Evolutionary conservation across 1,139 yeast species (phyloP), one percentile per base, ranked within the genome.

Genomic region (Kodamaea suecica): DNA sequence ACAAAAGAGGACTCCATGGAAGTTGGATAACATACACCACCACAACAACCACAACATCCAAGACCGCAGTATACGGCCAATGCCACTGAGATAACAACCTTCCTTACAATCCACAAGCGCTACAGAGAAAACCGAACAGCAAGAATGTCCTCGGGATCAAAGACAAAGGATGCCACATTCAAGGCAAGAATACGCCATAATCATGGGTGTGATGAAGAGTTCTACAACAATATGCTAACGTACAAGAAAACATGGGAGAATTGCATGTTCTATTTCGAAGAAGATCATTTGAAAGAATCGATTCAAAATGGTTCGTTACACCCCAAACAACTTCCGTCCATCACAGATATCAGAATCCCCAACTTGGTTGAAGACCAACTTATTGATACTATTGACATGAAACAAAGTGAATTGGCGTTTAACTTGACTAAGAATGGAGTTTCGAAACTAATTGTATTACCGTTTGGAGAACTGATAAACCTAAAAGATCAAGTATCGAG

Each of bases 201-300:
- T 30, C 63, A 53, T 41, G 76, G 76, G 1, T 51, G 57, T 27
- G 60, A 67, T 42, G 57, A 57, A 29, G 47, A 42, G 2, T 50
- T 49, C 32, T 69, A 51, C 41, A 54, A 61, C 20, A 39, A 48
- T 12, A 40, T 56, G 9, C 31, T 54, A 21, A 41, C 48, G 9
- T 70, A 65, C 41, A 59, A 59, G 39, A 53, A 48, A 8, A 51
- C 46, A 30, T 69, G 73, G 74, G 59, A 59, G 21, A 58, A 59
- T 29, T 49, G 51, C 34, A 45, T 66, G 30, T 68, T 63, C 37
- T 55, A 50, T 30, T 42, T 62, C 14, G 59, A 59, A 27, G 74
- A 69, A 39, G 36, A 39, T 14, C 37, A 39, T 21, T 37, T 50
- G 9, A 13, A 17, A 21, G 10, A 27, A 5, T 5, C n/a, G 5